Conservation (phyloP, 352 stramenopile genomes). For the Blastocystis sp. region DNA sequence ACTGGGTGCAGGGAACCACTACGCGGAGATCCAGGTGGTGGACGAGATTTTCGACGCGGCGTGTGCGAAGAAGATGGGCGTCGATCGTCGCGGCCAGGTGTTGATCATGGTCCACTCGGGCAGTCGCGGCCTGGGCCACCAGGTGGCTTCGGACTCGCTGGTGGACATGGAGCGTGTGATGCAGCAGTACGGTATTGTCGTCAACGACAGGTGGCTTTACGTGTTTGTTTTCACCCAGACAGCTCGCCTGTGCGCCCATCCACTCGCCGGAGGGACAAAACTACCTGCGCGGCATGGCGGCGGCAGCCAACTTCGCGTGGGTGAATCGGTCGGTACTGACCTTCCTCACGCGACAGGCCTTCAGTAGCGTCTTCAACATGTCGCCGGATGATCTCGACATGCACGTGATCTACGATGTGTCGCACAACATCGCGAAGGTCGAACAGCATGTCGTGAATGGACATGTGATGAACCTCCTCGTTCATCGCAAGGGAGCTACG, state of each 20-base stretch:
- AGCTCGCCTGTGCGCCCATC: slow-evolving; percentile 69
- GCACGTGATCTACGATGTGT: slow-evolving; percentile 74
- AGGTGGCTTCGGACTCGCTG: slow-evolving; percentile 73
- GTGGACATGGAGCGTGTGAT: slow-evolving; percentile 69
- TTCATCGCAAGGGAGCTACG: slow-evolving; percentile 71
- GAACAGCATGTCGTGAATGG: slow-evolving; percentile 70
- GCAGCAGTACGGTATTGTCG: slow-evolving; percentile 66
- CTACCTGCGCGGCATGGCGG: slow-evolving; percentile 70
- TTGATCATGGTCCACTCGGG: slow-evolving; percentile 71
- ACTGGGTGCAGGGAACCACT: slow-evolving; percentile 74
- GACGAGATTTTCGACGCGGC: slow-evolving; percentile 71
- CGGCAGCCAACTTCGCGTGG: slow-evolving; percentile 73
- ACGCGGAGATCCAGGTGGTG: slow-evolving; percentile 74
- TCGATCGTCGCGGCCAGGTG: slow-evolving; percentile 66
- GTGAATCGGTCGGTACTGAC: slow-evolving; percentile 72
- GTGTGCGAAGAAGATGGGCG: slow-evolving; percentile 68
- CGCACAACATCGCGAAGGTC: slow-evolving; percentile 74
- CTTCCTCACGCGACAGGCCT: slow-evolving; percentile 69
- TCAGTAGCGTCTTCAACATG: slow-evolving; percentile 69
- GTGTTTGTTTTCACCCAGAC: not conserved
- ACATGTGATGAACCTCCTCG: slow-evolving; percentile 67
- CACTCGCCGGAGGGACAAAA: slow-evolving; percentile 66
- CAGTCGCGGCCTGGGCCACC: slow-evolving; percentile 69
- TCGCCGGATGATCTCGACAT: slow-evolving; percentile 72
- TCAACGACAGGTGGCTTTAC: slow-evolving; percentile 69